phyloP scores from a whole-genome alignment of 1,284 basidiomycete genomes.

The Ustilago curta region DNA sequence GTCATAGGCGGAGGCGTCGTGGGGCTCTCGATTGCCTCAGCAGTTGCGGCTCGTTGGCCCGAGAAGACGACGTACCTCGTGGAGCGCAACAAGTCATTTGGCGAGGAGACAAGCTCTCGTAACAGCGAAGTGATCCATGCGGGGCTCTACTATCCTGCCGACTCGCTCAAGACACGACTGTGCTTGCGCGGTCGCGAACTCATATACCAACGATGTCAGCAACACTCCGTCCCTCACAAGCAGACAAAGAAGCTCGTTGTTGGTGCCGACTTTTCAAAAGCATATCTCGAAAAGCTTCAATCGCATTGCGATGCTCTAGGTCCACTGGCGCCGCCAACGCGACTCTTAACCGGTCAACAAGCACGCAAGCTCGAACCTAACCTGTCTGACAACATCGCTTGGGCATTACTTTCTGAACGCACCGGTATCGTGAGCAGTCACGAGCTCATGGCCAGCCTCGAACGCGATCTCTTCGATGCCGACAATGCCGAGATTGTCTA shows the following conservation, averaged over 20 bases:
- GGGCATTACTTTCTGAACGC: constrained; percentile 83
- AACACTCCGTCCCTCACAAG: constrained; percentile 77
- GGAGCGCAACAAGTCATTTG: constrained; percentile 76
- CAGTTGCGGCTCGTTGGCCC: constrained; percentile 78
- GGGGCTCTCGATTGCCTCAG: constrained; percentile 86
- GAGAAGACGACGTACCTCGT: constrained; percentile 84
- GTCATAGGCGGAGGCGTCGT: constrained; percentile 93
- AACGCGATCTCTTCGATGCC: constrained; percentile 80
- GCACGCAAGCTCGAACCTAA: constrained; percentile 84
- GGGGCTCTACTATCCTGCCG: constrained; percentile 77
- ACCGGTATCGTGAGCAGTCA: constrained; percentile 95
- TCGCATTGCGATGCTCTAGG: constrained; percentile 49
- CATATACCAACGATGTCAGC: constrained; percentile 82
- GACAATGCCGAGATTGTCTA: constrained; percentile 82
- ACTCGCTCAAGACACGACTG: constrained; percentile 86
- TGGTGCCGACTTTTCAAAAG: constrained; percentile 44
- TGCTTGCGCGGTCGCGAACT: constrained; percentile 88
- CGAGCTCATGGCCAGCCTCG: constrained; percentile 79
- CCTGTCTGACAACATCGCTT: constrained; percentile 78
- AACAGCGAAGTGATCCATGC: constrained; percentile 97
- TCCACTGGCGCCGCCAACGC: constrained; percentile 70
- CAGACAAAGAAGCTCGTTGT: constrained; percentile 80
- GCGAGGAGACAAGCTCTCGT: constrained; percentile 74
- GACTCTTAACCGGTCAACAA: constrained; percentile 79
- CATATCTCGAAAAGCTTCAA: constrained; percentile 54